These are phyloP conservation scores for Nakazawaea sp. DNA, from an alignment of 805 yeast genomes.

Conservation along the genomic window DNA sequence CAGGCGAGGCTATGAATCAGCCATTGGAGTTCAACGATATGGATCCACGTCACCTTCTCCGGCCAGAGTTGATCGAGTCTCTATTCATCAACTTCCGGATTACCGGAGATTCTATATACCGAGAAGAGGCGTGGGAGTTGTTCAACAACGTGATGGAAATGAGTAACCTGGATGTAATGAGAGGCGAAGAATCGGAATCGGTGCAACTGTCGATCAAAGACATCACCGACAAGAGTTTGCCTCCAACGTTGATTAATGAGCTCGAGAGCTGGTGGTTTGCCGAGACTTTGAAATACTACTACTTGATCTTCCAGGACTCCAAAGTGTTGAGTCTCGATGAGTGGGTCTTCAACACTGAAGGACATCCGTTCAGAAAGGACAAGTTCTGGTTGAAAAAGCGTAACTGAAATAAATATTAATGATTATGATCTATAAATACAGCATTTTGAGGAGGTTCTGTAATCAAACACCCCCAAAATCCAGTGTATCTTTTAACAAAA, in stretches of 20 bases:
- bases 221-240: constrained; percentile 17
- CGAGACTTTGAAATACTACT: constrained; percentile 52
- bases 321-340: constrained; percentile 40
- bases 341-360: constrained; percentile 54
- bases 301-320: constrained; percentile 38
- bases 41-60: constrained; percentile 34
- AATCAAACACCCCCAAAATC: too few relatives aligned
- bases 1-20: constrained; percentile 5
- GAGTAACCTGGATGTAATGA: constrained; percentile 23
- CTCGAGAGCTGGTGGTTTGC: constrained; percentile 51
- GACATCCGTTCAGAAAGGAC: constrained; percentile 42
- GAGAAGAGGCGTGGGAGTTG: constrained; percentile 45
- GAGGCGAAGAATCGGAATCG: constrained; percentile 14
- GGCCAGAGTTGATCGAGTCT: constrained; percentile 60
- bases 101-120: constrained; percentile 54
- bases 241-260: constrained; percentile 21
- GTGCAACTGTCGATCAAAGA: constrained; percentile 15
- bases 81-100: constrained; percentile 51
- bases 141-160: constrained; percentile 29
- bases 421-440: too few relatives aligned
- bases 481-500: constrained; percentile 26
- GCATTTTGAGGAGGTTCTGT: too few relatives aligned
- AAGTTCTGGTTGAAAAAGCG: constrained; percentile 4
- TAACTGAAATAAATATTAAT: neutral
- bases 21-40: constrained; percentile 19